A percentile compares a stretch with the other conserved stretches of the same genome.
phyloP scores from a whole-genome alignment of 2,329 filamentous ascomycete genomes.

The Colletotrichum tofieldiae region DNA sequence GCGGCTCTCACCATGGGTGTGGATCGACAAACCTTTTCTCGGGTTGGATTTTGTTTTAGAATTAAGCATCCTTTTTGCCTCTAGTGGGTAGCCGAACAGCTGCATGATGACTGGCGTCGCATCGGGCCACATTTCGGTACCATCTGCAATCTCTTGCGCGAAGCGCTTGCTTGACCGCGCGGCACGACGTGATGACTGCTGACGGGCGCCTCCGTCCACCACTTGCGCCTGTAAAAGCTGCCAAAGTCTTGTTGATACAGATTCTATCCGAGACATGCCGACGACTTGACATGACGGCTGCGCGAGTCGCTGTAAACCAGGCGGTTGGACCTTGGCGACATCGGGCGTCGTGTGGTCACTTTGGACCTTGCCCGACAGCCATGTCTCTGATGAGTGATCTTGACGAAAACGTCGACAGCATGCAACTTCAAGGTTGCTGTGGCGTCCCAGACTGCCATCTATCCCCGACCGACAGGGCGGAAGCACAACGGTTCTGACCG shows the following conservation, averaged over 20 bases:
- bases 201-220: conserved; percentile 3
- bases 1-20: conserved; percentile 11
- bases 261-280: conserved; percentile 19
- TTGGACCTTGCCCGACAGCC: not conserved
- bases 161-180: conserved; percentile 37
- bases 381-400: not conserved
- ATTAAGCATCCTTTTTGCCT: conserved; percentile 27
- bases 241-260: not conserved
- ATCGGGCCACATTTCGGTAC: conserved; percentile 5
- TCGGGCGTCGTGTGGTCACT: not conserved
- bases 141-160: conserved; percentile 21
- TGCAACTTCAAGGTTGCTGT: conserved; percentile 30
- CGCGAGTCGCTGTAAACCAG: not conserved
- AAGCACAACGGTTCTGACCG: conserved; percentile 6
- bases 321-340: not conserved
- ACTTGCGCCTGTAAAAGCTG: not conserved
- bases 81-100: conserved; percentile 19
- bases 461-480: conserved; percentile 19
- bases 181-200: conserved; percentile 26
- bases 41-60: conserved; percentile 32
- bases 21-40: conserved; percentile 30
- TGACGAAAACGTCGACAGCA: not conserved
- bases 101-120: conserved; percentile 11
- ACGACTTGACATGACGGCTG: not conserved
- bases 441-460: conserved; percentile 18